Conservation (phyloP, 176 grass and related monocot genomes). For the Rhynchospora tenuis region DNA sequence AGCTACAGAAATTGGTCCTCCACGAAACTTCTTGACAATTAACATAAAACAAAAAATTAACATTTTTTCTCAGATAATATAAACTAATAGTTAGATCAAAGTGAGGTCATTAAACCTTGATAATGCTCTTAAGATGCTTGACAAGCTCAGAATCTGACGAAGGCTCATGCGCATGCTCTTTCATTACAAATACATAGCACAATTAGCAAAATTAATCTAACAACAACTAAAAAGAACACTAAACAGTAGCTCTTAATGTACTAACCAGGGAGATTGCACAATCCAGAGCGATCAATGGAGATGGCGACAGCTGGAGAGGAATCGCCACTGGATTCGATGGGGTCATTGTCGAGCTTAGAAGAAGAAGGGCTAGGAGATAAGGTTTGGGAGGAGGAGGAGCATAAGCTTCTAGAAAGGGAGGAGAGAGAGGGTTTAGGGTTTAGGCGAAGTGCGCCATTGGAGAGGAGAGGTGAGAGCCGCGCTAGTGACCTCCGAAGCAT, state of each 20-base stretch:
- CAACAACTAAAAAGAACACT: too few species aligned
- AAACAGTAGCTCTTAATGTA: too few species aligned
- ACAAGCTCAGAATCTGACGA: too few species aligned
- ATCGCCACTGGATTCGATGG: not conserved
- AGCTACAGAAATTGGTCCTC: constrained; percentile 78
- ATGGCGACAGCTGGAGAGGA: constrained; percentile 18
- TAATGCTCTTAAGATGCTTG: too few species aligned
- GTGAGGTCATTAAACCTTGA: not conserved
- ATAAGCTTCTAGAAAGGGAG: constrained; percentile 20
- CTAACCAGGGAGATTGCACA: too few species aligned
- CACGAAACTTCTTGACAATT: constrained; percentile 54
- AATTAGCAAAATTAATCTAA: too few species aligned
- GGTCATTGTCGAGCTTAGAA: constrained; percentile 15
- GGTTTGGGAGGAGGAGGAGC: constrained; percentile 26
- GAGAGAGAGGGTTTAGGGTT: not conserved
- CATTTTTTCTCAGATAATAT: too few species aligned
- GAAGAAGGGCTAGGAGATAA: constrained; percentile 18
- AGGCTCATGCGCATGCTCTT: too few species aligned
- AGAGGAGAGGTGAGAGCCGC: constrained; percentile 37
- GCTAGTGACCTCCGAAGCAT: constrained; percentile 67
- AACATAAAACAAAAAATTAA: too few species aligned
- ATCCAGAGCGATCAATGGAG: constrained; percentile 68
- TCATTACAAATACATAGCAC: too few species aligned
- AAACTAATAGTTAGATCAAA: not conserved
- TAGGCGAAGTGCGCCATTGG: constrained; percentile 21